Percentiles rank a stretch among this genome's conserved stretches.
phyloP scores from a whole-genome alignment of 2,329 filamentous ascomycete species.

The Coniochaeta sp. region DNA sequence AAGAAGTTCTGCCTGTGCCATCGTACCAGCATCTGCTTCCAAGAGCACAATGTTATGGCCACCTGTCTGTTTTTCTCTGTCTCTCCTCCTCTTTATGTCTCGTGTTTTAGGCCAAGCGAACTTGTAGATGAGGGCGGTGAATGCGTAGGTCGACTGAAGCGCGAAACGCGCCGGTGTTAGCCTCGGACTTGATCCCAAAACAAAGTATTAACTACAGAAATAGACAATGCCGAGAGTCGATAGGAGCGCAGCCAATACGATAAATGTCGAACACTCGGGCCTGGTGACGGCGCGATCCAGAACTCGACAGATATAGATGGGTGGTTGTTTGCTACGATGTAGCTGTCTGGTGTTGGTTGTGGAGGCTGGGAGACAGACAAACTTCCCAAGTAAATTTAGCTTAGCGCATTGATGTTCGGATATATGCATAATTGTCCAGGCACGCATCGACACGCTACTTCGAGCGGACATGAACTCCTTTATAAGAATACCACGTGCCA shows the following conservation, averaged over 20 bases:
- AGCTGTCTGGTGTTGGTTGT: neutral
- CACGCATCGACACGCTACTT: neutral
- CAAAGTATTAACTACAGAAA: neutral
- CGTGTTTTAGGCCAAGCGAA: too few relatives aligned
- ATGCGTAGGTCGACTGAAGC: too few relatives aligned
- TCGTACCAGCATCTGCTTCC: neutral
- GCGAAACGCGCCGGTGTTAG: neutral
- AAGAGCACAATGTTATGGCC: neutral
- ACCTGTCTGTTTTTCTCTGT: too few relatives aligned
- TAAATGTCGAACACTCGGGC: neutral
- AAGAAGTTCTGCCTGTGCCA: neutral
- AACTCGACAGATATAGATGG: neutral
- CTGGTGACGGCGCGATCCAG: neutral
- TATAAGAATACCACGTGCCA: neutral
- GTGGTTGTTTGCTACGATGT: neutral
- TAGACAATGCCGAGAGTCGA: neutral
- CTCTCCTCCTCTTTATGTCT: neutral
- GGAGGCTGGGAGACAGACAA: neutral
- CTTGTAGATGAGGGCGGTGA: too few relatives aligned
- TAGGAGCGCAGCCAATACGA: neutral
- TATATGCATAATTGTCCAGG: neutral
- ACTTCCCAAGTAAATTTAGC: neutral
- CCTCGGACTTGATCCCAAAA: neutral
- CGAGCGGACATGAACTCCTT: neutral
- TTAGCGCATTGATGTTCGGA: neutral